Base-by-base conservation (phyloP, 768 basidiomycete genomes). In the Baorangia bicolor region DNA sequence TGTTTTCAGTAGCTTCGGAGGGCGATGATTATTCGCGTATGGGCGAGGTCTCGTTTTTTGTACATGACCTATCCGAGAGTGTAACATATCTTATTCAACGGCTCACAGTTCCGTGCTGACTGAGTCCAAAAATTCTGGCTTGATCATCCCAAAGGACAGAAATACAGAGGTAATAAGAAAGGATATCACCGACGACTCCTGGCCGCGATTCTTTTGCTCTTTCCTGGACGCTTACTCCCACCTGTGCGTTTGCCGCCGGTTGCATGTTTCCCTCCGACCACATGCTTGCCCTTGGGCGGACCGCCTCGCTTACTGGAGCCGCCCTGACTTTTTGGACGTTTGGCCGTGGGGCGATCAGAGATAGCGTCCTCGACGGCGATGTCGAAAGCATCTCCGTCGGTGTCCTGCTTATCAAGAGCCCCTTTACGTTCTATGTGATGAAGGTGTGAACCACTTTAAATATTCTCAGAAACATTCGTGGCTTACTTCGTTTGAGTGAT, bases 301-400 rank as follows among this genome's bases (percentile, higher is more conserved):
- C 62, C 64, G 8, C 69, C 59, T 50, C 70, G 71, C n/a, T 75
- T 70, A 46, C 54, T 61, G 8, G 66, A 62, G 7, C 71, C 68
- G 9, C 60, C 59, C 30, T 49, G 62, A 34, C 53, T 35, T 56
- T 67, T 75, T 45, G 74, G 67, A n/a, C 81, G 81, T 52, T 89
- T 88, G 53, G 84, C 78, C 5, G 77, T 66, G 12, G 88, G 88
- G 14, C 82, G 82, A 62, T 89, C 86, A 28, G 86, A 73, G 63
- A 95, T 85, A 11, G 92, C 93, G 56, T 96, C 91, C 69, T 98
- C 94, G 34, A 97, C 85, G 0, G 90, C 88, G 55, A 98, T 81
- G 64, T 95, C 94, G 66, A 97, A 97, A 28, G 83, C 87, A 6
- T 79, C 81, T 51, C 70, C 69, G 16, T 78, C 83, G 18, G 70